Percentiles rank a stretch among this genome's conserved stretches.
These are phyloP conservation scores for Vigna mungo DNA, from an alignment of 306 rosid genomes.

Conservation along the genomic window DNA sequence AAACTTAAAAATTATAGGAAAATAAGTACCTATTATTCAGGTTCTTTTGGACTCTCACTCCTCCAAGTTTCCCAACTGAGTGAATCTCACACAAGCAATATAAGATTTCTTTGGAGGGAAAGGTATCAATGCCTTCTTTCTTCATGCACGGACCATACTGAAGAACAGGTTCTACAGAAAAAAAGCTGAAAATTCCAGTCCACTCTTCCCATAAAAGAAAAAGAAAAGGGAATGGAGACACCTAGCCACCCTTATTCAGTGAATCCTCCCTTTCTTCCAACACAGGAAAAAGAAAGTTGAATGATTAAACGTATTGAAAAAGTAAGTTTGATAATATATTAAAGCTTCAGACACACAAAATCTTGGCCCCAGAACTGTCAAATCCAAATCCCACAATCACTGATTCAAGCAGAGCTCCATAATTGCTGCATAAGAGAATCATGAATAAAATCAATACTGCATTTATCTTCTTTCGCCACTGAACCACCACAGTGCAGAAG, in stretches of 20 bases:
- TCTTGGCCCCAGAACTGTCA: conserved; percentile 36
- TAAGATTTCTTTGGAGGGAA: conserved; percentile 59
- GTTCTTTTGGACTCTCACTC: conserved; percentile 41
- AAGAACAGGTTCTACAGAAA: conserved; percentile 45
- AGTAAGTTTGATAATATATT: conserved; percentile 51
- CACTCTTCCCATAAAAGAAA: conserved; percentile 48
- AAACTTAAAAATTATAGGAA: conserved; percentile 22
- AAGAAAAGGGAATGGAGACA: conserved; percentile 38
- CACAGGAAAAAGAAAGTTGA: conserved; percentile 18
- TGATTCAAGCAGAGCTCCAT: conserved; percentile 40
- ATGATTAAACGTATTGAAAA: conserved; percentile 48
- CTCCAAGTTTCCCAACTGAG: conserved; percentile 51
- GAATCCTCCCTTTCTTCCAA: conserved; percentile 33
- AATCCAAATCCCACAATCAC: conserved; percentile 45
- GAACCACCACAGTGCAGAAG: conserved; percentile 8
- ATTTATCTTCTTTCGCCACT: conserved; percentile 48
- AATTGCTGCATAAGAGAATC: conserved; percentile 45
- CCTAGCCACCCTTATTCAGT: conserved; percentile 39
- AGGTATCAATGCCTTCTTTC: conserved; percentile 60
- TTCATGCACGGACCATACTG: conserved; percentile 37
- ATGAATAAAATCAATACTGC: conserved; percentile 38
- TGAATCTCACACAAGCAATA: conserved; percentile 45
- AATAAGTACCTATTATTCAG: conserved; percentile 47
- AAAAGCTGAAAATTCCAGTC: conserved; percentile 48
- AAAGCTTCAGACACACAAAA: conserved; percentile 53